Evolutionary conservation across 169 alveolate genomes (phyloP), one percentile per base, ranked within the genome.

Genomic region (Perkinsus chesapeaki): DNA sequence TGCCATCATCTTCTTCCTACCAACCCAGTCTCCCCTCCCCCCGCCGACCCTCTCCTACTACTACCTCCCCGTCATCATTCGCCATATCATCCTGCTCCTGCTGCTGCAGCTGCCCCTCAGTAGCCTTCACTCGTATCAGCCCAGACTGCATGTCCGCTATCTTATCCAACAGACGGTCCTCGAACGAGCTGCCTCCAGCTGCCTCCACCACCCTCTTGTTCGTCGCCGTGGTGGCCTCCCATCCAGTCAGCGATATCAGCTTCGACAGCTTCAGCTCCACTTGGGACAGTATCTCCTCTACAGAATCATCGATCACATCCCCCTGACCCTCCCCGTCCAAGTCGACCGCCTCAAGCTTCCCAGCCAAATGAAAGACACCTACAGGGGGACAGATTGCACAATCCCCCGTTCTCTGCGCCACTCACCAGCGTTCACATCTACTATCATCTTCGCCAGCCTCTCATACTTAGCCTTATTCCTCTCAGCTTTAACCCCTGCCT

Each of bases 401-500:
- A 73, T 93, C 92, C 90, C 73, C 92, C 82, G 38, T 91, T 5
- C 82, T 38, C 93, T 94, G 90, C 92, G 73, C 91, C 0, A 92
- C 94, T 36, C 93, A 39, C 98, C 98, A 20, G 98, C 97, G 92
- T 96, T 97, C n/a, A 96, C 95, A 94, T 96, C 95, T 34, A 96
- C 96, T 48, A 96, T 73, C 39, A 96, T 94, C 91, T 96, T 96
- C 39, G 95, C 94, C 31, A 96, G 94, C 91, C 98, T 92, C 93
- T 97, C 98, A 91, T 94, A 95, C 95, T 96, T 96, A 36, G 95
- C 96, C 93, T 97, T 96, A 93, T 95, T 96, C 39, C 96, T 93
- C 43, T 96, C 97, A 93, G 95, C 95, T 91, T 96, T 96, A 48
- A 92, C 95, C 3, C 93, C 93, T 27, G 98, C 98, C 47, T 94